Percentiles rank a stretch among this genome's conserved stretches.
phyloP scores from a whole-genome alignment of 768 basidiomycete species.

The Mycena rebaudengoi region DNA sequence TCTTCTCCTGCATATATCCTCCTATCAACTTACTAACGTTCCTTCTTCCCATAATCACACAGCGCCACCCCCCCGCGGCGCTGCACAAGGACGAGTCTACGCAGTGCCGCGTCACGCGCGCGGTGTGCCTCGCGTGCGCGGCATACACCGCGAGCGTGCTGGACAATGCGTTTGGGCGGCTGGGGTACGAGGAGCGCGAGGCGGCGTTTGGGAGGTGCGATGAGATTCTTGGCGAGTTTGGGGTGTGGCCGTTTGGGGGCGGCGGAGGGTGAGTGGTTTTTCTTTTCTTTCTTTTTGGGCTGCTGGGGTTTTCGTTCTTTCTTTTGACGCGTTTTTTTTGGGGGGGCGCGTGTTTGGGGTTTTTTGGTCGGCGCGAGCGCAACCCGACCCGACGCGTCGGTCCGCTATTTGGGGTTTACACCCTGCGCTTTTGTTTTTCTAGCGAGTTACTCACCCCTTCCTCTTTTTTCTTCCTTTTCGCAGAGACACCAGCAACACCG shows the following conservation, averaged over 20 bases:
- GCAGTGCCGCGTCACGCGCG: slow-evolving; percentile 81
- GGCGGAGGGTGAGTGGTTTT: slow-evolving; percentile 26
- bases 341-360: too few species aligned
- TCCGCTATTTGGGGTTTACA: too few species aligned
- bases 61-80: slow-evolving; percentile 68
- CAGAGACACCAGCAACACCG: too few species aligned
- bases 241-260: slow-evolving; percentile 86
- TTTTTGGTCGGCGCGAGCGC: too few species aligned
- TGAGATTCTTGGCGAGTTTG: slow-evolving; percentile 92
- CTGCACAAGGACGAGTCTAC: slow-evolving; percentile 80
- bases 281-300: neutral
- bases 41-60: too few species aligned
- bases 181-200: slow-evolving; percentile 94
- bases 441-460: neutral
- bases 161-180: slow-evolving; percentile 89
- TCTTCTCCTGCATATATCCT: too few species aligned
- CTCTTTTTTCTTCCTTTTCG: neutral
- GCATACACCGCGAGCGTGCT: slow-evolving; percentile 95
- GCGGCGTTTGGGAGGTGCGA: slow-evolving; percentile 93
- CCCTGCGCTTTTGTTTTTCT: neutral
- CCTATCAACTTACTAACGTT: slow-evolving; percentile 68
- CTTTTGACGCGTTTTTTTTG: too few species aligned
- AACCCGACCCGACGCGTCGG: too few species aligned
- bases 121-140: slow-evolving; percentile 88
- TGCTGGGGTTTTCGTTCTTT: too few species aligned